These are phyloP conservation scores for Paramyrothecium sp. DNA, from an alignment of 2,329 filamentous ascomycete genomes.

Conservation along the genomic window DNA sequence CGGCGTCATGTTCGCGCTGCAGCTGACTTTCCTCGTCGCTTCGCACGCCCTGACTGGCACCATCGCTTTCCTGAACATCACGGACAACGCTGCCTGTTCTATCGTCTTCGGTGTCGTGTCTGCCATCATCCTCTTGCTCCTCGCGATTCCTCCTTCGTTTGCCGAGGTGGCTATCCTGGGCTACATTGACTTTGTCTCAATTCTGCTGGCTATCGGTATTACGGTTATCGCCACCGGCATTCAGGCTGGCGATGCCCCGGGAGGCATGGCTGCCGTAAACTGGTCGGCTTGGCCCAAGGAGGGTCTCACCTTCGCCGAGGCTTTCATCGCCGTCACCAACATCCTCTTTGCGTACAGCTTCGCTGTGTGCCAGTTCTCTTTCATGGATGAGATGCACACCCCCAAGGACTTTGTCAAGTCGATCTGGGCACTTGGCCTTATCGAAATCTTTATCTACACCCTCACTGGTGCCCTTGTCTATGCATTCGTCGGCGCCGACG, in stretches of 20 bases:
- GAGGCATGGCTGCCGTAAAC: slow-evolving; percentile 11
- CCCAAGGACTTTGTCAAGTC: slow-evolving; percentile 38
- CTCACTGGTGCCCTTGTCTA: slow-evolving; percentile 64
- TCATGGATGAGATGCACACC: slow-evolving; percentile 14
- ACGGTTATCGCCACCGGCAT: slow-evolving; percentile 62
- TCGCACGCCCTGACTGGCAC: slow-evolving; percentile 64
- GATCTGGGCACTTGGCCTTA: slow-evolving; percentile 53
- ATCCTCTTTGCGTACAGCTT: slow-evolving; percentile 48
- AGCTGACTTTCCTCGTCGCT: slow-evolving; percentile 65
- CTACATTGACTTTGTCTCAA: slow-evolving; percentile 46
- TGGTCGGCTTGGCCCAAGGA: slow-evolving; percentile 32
- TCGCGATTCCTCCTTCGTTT: slow-evolving; percentile 35
- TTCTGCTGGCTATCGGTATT: slow-evolving; percentile 56
- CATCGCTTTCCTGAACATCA: slow-evolving; percentile 61
- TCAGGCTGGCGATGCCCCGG: slow-evolving; percentile 11
- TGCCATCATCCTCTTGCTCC: slow-evolving; percentile 30
- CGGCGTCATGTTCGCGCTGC: slow-evolving; percentile 52
- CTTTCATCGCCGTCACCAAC: slow-evolving; percentile 56
- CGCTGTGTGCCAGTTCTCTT: neutral
- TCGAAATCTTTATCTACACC: slow-evolving; percentile 59
- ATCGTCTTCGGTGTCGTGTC: slow-evolving; percentile 32
- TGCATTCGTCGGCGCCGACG: slow-evolving; percentile 56
- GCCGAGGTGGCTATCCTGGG: slow-evolving; percentile 27
- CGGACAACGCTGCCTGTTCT: slow-evolving; percentile 42
- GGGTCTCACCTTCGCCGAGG: slow-evolving; percentile 41